Evolutionary conservation across 495 filamentous ascomycete genomes (phyloP).

Genomic region (Thermothielavioides terrestris): DNA sequence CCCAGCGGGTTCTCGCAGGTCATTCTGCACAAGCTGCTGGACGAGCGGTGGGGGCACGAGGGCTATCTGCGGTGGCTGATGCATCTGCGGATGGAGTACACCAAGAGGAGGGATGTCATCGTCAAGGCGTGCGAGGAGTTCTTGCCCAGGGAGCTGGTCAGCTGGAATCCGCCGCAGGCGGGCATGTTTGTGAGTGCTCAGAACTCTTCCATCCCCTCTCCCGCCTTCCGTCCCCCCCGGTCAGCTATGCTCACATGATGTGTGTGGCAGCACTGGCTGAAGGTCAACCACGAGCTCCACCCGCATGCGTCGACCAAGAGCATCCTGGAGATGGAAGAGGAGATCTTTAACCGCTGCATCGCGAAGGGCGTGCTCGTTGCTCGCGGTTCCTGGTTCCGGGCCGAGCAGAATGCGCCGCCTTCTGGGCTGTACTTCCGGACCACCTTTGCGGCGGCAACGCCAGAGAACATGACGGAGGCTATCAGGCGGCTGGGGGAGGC

Average conservation of each 20-base stretch:
- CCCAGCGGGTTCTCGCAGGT: conserved; percentile 77
- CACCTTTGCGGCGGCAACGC: conserved; percentile 75
- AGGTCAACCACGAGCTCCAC: conserved; percentile 66
- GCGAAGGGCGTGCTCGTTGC: conserved; percentile 64
- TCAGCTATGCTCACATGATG: conserved; percentile 1
- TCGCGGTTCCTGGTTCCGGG: conserved; percentile 82
- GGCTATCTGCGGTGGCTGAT: conserved; percentile 90
- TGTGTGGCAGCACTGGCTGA: conserved; percentile 65
- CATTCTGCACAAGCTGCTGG: conserved; percentile 77
- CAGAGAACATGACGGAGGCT: conserved; percentile 67
- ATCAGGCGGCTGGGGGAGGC: conserved; percentile 67
- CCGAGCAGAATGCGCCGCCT: conserved; percentile 39
- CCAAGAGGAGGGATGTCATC: conserved; percentile 63
- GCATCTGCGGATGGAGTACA: conserved; percentile 74
- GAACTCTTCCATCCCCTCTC: not conserved
- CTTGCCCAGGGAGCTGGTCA: conserved; percentile 67
- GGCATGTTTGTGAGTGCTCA: conserved; percentile 86
- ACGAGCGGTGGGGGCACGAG: conserved; percentile 89
- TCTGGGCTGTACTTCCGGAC: conserved; percentile 70
- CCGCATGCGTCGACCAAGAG: conserved; percentile 50
- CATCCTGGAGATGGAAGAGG: conserved; percentile 68
- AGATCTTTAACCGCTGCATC: conserved; percentile 68
- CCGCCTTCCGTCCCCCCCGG: too few relatives aligned
- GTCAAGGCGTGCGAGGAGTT: conserved; percentile 75
- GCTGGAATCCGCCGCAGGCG: conserved; percentile 76